Evolutionary conservation across 106 monocot genomes (phyloP), one percentile per base, ranked within the genome.

Genomic region (Dendrobium huoshanense): DNA sequence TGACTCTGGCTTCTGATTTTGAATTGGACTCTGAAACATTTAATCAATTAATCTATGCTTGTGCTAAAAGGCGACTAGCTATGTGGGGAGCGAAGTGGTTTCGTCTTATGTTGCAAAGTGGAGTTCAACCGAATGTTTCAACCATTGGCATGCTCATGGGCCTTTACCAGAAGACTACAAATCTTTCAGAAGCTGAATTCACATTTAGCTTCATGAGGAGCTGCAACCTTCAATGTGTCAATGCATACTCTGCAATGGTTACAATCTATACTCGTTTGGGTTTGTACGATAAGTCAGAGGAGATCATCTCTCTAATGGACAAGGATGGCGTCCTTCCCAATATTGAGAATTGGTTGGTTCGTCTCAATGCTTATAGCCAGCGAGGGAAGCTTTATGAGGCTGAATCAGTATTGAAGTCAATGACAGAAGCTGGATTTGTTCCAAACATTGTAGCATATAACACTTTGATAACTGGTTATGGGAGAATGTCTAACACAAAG

Each of bases 401-500:
- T 18, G 91, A 95, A 70, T 83, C 72, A 27, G 87, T 90, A 17
- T 59, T 95, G 37, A 84, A 84, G 51, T 87, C 89, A 11, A 93
- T 95, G 92, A 55, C 68, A 40, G 78, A 87, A 17, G 78, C 77
- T 15, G 89, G 95, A 13, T 73, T 91, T 77, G 42, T 85, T 3
- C 87, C 87, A 44, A 91, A 99, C 84, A 95, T 95, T 85, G 89
- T 99, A 73, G 98, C 95, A 3, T 99, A 95, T 72, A 99, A 99
- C 77, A 99, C 89, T 9, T 84, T 99, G 89, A 99, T 99, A 51
- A 99, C 95, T 15, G 98, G 98, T 17, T 95, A 93, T 79, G 95
- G 98, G 64, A 99, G 93, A 81, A 29, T 77, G 4, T 83, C 86
- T 22, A 70, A 91, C 58, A 83, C 67, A 33, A 58, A 85, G 49